Evolutionary conservation across 805 yeast genomes (phyloP), one percentile per base, ranked within the genome.

Genomic region (Saturnispora dispora): DNA sequence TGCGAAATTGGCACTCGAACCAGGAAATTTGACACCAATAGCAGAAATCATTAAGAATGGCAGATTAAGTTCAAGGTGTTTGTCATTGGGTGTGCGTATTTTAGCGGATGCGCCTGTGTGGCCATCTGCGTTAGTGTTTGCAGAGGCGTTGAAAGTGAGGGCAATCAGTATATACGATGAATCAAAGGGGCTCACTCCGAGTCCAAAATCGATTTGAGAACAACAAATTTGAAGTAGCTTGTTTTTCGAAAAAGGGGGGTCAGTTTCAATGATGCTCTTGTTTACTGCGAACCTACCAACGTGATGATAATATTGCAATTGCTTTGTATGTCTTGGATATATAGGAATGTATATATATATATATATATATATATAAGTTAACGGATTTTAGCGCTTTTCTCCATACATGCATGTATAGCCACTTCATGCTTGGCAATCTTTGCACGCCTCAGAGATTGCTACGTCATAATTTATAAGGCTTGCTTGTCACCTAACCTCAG

Each of bases 71-170:
- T 71, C 76, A 47, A 76, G 81, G 61, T 73, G 82, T 20, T 66
- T 85, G 40, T 81, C 83, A 51, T 66, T 85, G 37, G 95, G 93
- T 40, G 85, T 85, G 11, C 71, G 88, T 58, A 82, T 85, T 30
- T 70, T 85, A 48, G 88, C 89, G 4, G 93, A 85, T 70, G 90
- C 90, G 0, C 93, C 93, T 15, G 83, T 85, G 25, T 85, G 95
- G 95, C 93, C 93, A 0, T 75, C 85, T 47, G 86, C 89, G 0
- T 69, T 85, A 63, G 77, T 83, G 18, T 83, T 85, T 70, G 91
- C 91, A 0, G 91, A 85, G 62, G 89, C 88, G 2, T 71, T 85
- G 59, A 85, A 83, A 61, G 76, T 81, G 32, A 75, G 89, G 60
- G 81, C 83, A 4, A 71, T 77, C 15, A 57, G 63, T 20, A 69